phyloP scores from a whole-genome alignment of 192 early-diverging fungal genomes.

The Coemansia sp. region DNA sequence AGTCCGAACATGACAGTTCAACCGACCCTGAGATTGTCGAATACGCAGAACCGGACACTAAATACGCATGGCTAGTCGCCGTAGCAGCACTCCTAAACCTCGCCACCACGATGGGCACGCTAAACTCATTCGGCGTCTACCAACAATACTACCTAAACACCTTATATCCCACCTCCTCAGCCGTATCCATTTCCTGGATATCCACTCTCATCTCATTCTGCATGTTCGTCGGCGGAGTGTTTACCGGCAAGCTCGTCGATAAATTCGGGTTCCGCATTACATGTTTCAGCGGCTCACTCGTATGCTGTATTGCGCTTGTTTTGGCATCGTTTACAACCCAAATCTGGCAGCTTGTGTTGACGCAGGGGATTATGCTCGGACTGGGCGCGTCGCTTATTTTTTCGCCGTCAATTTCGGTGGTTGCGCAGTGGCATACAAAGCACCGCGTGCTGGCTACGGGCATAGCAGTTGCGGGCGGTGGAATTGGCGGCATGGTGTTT shows the following conservation, averaged over 20 bases:
- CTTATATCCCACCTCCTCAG: conserved; percentile 1
- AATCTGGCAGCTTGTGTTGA: conserved; percentile 65
- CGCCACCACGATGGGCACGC: conserved; percentile 13
- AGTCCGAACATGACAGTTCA: not conserved
- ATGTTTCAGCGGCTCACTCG: conserved; percentile 4
- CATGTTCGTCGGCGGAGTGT: conserved; percentile 20
- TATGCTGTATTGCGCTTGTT: conserved; percentile 6
- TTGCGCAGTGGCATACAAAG: conserved; percentile 66
- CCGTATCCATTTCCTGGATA: conserved; percentile 15
- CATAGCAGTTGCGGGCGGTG: conserved; percentile 66
- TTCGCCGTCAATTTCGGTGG: conserved; percentile 64
- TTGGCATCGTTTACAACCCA: conserved; percentile 17
- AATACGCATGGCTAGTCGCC: conserved; percentile 13
- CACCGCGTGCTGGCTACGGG: conserved; percentile 67
- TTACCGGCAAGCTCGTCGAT: conserved; percentile 15
- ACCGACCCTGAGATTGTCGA: not conserved
- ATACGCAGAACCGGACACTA: conserved; percentile 8
- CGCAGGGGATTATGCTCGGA: conserved; percentile 72
- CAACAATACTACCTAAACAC: conserved; percentile 19
- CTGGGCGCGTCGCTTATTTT: conserved; percentile 63
- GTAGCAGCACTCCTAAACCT: conserved; percentile 8
- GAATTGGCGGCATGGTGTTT: conserved; percentile 66
- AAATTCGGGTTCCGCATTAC: conserved; percentile 9
- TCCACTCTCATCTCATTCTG: conserved; percentile 21
- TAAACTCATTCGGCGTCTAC: conserved; percentile 16